Evolutionary conservation across 306 rosid genomes (phyloP), one percentile per base, ranked within the genome.

Genomic region (Hippophae tibetana): DNA sequence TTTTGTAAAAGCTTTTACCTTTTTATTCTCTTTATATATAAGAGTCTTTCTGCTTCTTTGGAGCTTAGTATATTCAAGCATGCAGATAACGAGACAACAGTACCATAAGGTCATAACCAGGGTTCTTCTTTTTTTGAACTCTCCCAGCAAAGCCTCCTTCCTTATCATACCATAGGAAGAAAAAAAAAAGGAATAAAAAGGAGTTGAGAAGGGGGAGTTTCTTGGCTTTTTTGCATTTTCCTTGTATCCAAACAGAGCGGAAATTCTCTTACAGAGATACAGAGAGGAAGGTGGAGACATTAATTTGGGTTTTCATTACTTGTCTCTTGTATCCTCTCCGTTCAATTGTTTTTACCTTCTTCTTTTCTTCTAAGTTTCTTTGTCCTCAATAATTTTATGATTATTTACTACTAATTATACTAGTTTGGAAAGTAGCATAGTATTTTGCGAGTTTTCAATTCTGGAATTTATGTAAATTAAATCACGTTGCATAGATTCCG

Each of bases 261-360:
- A 65, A 26, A 8, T 50, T 63, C 62, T 61, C 18, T 38, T 47
- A 10, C 18, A 27, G 45, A 57, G 60, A 57, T 18, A 14, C 49
- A 48, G 45, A 57, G 60, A 57, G 77, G 77, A 54, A 76, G 74
- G 47, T 67, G 82, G 80, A 76, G 89, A 78, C 86, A 78, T 76
- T 18, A 18, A 18, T 18, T 66, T 80, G 72, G 74, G 72, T 76
- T 67, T 6, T 42, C 68, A 70, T 76, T 78, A 64, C 67, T 69
- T 74, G 82, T 81, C 84, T 87, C 72, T 74, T 68, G 75, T 71
- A 67, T 82, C 83, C 51, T 77, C 81, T 69, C 80, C 67, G 38
- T 58, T 7, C 8, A 54, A 56, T 58, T 50, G 13, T 62, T 31
- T 25, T 27, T 27, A 40, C 31, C 48, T 51, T 2, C 26, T 2